Evolutionary conservation across 2,329 filamentous ascomycete species (phyloP), one percentile per base, ranked within the genome.

Genomic region (Fusarium chlamydosporum): DNA sequence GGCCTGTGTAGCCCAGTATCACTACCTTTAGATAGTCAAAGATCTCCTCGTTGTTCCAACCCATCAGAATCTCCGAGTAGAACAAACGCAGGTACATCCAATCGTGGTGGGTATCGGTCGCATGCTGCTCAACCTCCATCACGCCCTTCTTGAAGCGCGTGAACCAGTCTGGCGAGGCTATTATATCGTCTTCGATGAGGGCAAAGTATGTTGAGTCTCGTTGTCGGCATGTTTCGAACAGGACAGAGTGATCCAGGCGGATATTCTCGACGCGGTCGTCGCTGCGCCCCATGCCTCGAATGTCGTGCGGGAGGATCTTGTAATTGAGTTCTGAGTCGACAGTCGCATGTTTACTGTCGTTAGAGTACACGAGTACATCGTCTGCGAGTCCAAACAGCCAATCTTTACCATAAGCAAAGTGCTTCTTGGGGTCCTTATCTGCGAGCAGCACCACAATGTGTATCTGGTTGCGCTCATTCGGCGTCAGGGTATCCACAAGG

Each of bases 51-150:
- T 69, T 71, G 55, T 80, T 80, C 79, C 79, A 81, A 7, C 78
- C 78, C 72, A 80, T 77, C 13, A 78, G 72, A 3, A 77, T 66
- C 57, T 81, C 79, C 6, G 78, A 79, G 64, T 80, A 80, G 66
- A 81, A 81, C 29, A 81, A 66, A 1, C 79, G 76, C 3, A 81
- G 65, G 56, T 81, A 81, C 34, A 80, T 57, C 78, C 78, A 79
- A 55, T 77, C 74, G 16, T 43, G 29, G 7, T 71, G 60, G 7
- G 56, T 52, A 10, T 57, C 47, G 9, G 63, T 61, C 10, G 70
- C 46, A 13, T 51, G 48, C 9, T 68, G 58, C 59, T 80, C 77
- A 29, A 80, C 70, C 7, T 75, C 56, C 1, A 60, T 58, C 1
- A 80, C 56, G 2, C 74, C 79, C 23, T 56, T 65, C 10, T 70